These are phyloP conservation scores for Cadophora malorum DNA, from an alignment of 2,329 filamentous ascomycete genomes.

Conservation along the genomic window DNA sequence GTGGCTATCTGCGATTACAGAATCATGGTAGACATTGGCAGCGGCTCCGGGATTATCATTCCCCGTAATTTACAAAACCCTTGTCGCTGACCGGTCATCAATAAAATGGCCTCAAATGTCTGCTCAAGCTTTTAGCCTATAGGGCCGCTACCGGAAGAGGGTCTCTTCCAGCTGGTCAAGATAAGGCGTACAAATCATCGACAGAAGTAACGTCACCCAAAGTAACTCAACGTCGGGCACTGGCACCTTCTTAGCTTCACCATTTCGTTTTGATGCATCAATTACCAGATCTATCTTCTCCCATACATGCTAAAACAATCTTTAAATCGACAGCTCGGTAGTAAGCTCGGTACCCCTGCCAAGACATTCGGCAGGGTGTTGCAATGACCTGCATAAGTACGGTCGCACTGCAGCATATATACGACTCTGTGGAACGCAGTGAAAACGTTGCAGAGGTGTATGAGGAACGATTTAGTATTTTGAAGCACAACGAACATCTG, in stretches of 20 bases:
- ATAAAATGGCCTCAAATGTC: not conserved
- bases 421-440: not conserved
- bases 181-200: not conserved
- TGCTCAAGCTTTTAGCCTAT: not conserved
- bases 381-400: not conserved
- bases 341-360: not conserved
- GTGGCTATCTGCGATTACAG: too few species aligned
- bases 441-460: not conserved
- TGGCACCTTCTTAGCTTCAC: not conserved
- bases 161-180: not conserved
- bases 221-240: not conserved
- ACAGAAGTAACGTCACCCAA: not conserved
- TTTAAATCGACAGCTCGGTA: not conserved
- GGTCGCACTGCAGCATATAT: not conserved
- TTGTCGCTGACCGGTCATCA: not conserved
- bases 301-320: not conserved
- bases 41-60: not conserved
- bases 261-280: not conserved
- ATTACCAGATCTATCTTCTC: not conserved
- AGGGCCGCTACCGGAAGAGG: not conserved
- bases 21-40: too few species aligned
- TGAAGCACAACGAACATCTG: not conserved
- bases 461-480: not conserved
- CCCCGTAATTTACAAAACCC: not conserved
- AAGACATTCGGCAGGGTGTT: not conserved